Percentiles rank a stretch among this genome's conserved stretches.
These are phyloP conservation scores for Gentiana macrophylla DNA, from an alignment of 257 asterid species.

Conservation along the genomic window DNA sequence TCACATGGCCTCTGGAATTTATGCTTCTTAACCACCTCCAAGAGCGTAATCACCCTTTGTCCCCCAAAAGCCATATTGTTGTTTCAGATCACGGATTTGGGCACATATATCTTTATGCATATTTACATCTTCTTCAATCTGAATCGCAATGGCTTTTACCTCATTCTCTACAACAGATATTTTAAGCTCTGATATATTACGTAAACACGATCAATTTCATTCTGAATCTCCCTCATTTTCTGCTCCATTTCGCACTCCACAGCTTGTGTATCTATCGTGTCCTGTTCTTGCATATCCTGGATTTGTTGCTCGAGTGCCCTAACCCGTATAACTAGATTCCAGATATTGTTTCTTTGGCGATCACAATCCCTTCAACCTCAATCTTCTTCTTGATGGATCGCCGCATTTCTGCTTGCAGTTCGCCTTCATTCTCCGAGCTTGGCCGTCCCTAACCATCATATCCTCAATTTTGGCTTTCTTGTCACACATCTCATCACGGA, in stretches of 20 bases:
- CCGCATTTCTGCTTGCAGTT: conserved; percentile 44
- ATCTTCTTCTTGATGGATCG: conserved; percentile 54
- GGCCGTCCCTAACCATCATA: conserved; percentile 57
- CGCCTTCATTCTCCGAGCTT: conserved; percentile 61
- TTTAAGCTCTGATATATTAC: conserved; percentile 40
- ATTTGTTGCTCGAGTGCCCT: conserved; percentile 52
- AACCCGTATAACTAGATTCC: conserved; percentile 32
- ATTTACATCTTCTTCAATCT: conserved; percentile 52
- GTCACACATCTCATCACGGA: conserved; percentile 38
- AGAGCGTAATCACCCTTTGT: conserved; percentile 44
- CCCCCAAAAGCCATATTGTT: conserved; percentile 94
- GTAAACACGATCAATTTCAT: conserved; percentile 38
- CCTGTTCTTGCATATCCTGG: conserved; percentile 55
- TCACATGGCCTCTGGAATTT: conserved; percentile 75
- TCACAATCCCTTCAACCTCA: conserved; percentile 51
- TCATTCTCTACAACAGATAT: conserved; percentile 29
- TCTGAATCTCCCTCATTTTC: conserved; percentile 49
- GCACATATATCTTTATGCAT: conserved; percentile 27
- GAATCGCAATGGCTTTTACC: conserved; percentile 22
- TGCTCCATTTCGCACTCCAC: conserved; percentile 71
- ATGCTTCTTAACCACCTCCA: conserved; percentile 59
- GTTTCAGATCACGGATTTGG: conserved; percentile 49
- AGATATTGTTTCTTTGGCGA: conserved; percentile 30
- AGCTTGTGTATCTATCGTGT: conserved; percentile 63
- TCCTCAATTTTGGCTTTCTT: conserved; percentile 48